Conservation (phyloP, 169 alveolate species). For the Babesia sp. region DNA sequence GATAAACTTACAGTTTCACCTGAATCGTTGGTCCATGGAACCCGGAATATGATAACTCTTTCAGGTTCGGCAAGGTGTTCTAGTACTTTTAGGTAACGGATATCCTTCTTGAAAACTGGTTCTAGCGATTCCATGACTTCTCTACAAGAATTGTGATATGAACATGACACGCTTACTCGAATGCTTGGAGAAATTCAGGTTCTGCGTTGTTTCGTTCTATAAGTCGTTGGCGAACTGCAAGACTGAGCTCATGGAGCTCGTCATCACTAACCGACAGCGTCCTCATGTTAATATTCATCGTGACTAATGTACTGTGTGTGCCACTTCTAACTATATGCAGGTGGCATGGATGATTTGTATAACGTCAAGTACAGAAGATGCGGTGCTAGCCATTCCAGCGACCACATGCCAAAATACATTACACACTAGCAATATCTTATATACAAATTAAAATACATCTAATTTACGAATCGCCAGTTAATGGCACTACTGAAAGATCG, state of each 20-base stretch:
- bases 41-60: slow-evolving; percentile 73
- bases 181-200: slow-evolving; percentile 70
- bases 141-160: neutral
- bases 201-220: slow-evolving; percentile 51
- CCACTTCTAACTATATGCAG: no score
- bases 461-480: no score
- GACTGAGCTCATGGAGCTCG: neutral
- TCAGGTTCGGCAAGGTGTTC: slow-evolving; percentile 79
- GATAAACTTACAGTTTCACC: slow-evolving; percentile 66
- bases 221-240: slow-evolving; percentile 6
- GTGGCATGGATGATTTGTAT: no score
- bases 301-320: no score
- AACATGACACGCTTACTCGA: slow-evolving; percentile 27
- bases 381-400: no score
- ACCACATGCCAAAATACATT: no score
- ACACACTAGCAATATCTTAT: no score
- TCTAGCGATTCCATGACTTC: slow-evolving; percentile 63
- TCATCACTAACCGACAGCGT: neutral
- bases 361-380: no score
- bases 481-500: slow-evolving; percentile 52
- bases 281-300: no score
- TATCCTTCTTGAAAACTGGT: slow-evolving; percentile 70
- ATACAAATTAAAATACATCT: no score
- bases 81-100: slow-evolving; percentile 71
- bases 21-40: slow-evolving; percentile 79